These are phyloP conservation scores for Tuber microsphaerosporum DNA, from an alignment of 495 filamentous ascomycete genomes.

Conservation along the genomic window DNA sequence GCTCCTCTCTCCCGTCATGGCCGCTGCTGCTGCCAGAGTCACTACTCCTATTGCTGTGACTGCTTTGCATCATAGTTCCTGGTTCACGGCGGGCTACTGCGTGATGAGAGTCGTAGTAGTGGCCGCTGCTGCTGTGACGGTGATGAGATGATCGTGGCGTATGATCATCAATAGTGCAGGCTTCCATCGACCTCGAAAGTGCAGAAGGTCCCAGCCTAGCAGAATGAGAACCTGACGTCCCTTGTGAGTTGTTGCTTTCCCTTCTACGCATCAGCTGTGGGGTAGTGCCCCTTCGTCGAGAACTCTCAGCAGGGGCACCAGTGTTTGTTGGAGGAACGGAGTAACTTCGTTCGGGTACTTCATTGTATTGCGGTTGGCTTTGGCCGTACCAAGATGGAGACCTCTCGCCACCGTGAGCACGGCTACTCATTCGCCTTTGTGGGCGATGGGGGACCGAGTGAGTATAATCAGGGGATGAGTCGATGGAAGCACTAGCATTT, in stretches of 20 bases:
- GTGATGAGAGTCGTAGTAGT: constrained; percentile 27
- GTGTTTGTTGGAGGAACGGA: constrained; percentile 32
- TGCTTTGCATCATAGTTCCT: constrained; percentile 37
- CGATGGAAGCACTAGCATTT: constrained; percentile 31
- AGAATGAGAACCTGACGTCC: constrained; percentile 21
- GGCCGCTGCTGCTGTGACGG: constrained; percentile 22
- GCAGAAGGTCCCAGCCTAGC: constrained; percentile 33
- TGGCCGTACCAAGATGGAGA: constrained; percentile 34
- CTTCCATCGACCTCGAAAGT: constrained; percentile 37
- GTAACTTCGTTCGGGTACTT: constrained; percentile 26
- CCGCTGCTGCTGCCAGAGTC: constrained; percentile 35
- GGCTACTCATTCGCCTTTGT: constrained; percentile 33
- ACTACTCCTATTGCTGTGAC: constrained; percentile 34
- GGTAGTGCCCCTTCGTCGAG: constrained; percentile 29
- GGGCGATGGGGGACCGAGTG: constrained; percentile 27
- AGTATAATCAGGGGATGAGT: constrained; percentile 28
- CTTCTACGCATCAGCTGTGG: constrained; percentile 34
- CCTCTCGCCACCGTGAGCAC: constrained; percentile 31
- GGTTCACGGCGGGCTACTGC: constrained; percentile 33
- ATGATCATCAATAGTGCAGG: constrained; percentile 38
- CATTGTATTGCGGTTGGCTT: constrained; percentile 22
- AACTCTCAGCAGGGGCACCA: constrained; percentile 12
- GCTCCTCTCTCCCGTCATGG: constrained; percentile 33
- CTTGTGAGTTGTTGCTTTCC: constrained; percentile 32
- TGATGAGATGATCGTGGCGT: constrained; percentile 36